Conservation (phyloP, 495 filamentous ascomycete species). For the Xylaria bambusicola region DNA sequence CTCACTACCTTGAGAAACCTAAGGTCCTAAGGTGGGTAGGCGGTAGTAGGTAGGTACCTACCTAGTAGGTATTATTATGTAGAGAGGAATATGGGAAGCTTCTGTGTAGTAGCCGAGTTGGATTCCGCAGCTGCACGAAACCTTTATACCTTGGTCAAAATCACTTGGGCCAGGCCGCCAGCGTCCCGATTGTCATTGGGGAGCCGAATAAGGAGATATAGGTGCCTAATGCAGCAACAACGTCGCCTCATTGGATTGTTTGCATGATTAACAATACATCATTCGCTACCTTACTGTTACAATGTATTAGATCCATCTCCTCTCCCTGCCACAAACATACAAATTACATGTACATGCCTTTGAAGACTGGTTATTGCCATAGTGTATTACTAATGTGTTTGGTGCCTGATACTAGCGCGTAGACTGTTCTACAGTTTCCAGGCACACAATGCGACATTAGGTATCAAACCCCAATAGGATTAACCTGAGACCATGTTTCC, state of each 20-base stretch:
- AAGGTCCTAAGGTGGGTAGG: too few relatives aligned
- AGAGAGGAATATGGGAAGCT: too few relatives aligned
- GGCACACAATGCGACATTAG: background rate
- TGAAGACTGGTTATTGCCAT: too few relatives aligned
- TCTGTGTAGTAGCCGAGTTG: too few relatives aligned
- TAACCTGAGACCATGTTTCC: too few relatives aligned
- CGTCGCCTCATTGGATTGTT: background rate
- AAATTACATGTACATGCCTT: too few relatives aligned
- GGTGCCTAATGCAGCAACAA: constrained; percentile 13
- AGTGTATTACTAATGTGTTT: constrained; percentile 11
- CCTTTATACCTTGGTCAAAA: constrained; percentile 14
- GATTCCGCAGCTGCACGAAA: constrained; percentile 9
- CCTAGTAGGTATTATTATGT: too few relatives aligned
- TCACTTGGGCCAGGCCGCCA: background rate
- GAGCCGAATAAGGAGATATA: constrained; percentile 1
- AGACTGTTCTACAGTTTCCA: background rate
- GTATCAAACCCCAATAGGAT: constrained; percentile 10
- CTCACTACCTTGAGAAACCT: too few relatives aligned
- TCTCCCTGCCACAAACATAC: background rate
- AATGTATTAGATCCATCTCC: background rate
- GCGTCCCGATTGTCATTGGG: background rate
- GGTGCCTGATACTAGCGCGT: constrained; percentile 20
- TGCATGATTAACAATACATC: too few relatives aligned
- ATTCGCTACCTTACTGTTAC: too few relatives aligned
- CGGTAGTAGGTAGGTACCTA: too few relatives aligned